These are phyloP conservation scores for Cercophora newfieldiana DNA, from an alignment of 495 filamentous ascomycete species.

Conservation along the genomic window DNA sequence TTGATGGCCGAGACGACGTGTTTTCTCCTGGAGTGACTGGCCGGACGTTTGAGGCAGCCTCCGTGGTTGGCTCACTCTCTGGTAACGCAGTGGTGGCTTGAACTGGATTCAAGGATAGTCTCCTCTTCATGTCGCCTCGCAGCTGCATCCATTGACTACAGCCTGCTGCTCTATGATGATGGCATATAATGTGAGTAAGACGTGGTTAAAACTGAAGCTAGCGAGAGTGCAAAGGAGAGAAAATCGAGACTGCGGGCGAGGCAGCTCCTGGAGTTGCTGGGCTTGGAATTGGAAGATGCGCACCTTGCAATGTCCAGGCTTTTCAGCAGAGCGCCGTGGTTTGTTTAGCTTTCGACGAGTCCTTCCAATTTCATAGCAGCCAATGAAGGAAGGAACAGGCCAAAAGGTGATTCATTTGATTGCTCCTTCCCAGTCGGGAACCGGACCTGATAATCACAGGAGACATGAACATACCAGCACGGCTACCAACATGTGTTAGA, in stretches of 20 bases:
- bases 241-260: not conserved
- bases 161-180: slow-evolving; percentile 6
- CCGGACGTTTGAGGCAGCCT: not conserved
- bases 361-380: not conserved
- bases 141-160: slow-evolving; percentile 24
- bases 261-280: not conserved
- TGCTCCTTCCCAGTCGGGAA: not conserved
- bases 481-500: not conserved
- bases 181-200: not conserved
- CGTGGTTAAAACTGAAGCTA: slow-evolving; percentile 13
- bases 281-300: not conserved
- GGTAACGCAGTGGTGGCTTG: slow-evolving; percentile 14
- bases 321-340: not conserved
- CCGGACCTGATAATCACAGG: not conserved
- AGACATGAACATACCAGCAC: not conserved
- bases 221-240: slow-evolving; percentile 21
- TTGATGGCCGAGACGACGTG: slow-evolving; percentile 28
- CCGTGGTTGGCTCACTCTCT: slow-evolving; percentile 10
- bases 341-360: not conserved
- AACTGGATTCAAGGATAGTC: slow-evolving; percentile 18
- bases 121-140: slow-evolving; percentile 31
- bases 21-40: slow-evolving; percentile 8
- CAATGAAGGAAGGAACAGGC: not conserved
- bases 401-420: not conserved
- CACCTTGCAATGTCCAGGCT: not conserved